phyloP scores from a whole-genome alignment of 2,329 filamentous ascomycete species.

The Alternaria alternata region DNA sequence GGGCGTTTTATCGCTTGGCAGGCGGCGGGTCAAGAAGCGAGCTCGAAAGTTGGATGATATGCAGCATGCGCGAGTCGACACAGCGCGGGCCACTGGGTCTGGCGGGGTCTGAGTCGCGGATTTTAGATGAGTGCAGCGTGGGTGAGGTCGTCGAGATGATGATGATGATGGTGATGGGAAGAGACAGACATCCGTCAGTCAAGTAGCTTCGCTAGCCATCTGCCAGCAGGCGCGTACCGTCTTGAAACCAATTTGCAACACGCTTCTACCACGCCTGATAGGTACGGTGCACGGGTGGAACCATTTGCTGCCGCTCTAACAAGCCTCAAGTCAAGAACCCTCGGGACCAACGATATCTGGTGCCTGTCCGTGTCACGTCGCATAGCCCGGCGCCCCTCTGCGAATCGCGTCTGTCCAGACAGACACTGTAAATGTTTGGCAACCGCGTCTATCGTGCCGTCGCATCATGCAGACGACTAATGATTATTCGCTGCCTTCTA shows the following conservation, averaged over 20 bases:
- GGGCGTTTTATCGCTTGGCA: constrained; percentile 48
- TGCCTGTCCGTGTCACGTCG: not conserved
- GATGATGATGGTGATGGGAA: not conserved
- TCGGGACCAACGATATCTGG: not conserved
- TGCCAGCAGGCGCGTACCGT: constrained; percentile 27
- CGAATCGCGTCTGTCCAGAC: not conserved
- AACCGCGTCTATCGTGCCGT: not conserved
- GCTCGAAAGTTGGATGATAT: constrained; percentile 31
- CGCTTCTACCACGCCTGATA: constrained; percentile 31
- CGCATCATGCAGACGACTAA: not conserved
- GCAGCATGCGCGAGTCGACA: constrained; percentile 30
- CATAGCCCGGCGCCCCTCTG: not conserved
- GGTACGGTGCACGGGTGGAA: constrained; percentile 8
- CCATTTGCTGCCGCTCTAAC: not conserved
- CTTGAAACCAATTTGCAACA: constrained; percentile 41
- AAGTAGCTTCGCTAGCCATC: not conserved
- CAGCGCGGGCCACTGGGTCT: constrained; percentile 22
- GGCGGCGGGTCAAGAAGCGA: constrained; percentile 44
- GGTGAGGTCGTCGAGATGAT: not conserved
- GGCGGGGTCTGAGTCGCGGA: constrained; percentile 27
- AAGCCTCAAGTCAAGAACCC: not conserved
- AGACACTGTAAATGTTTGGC: not conserved
- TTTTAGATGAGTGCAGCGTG: not conserved
- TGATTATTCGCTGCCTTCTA: constrained; percentile 9
- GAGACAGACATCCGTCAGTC: constrained; percentile 15